Evolutionary conservation across 331 rosid genomes (phyloP), one percentile per base, ranked within the genome.

Genomic region (Acacia concinna): DNA sequence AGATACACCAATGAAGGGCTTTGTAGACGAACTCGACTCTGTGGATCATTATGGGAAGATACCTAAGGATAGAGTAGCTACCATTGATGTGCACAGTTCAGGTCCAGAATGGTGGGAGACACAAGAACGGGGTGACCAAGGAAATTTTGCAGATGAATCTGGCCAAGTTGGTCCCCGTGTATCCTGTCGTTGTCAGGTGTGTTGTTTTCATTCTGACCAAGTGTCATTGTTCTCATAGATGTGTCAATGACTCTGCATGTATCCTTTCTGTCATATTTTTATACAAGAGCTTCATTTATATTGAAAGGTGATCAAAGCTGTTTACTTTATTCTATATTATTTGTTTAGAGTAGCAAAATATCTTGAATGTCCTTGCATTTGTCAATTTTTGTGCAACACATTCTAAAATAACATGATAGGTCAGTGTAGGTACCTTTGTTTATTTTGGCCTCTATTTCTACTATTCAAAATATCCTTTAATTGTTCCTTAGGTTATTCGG

Each of bases 161-260:
- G 98, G 98, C 80, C 97, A 93, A 90, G 92, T 90, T 85, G 99
- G 99, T 84, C 99, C 99, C 43, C 85, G 89, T 83, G 87, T 87
- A 86, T 91, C 99, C 35, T 93, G 99, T 75, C 90, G 93, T 73
- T 93, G 98, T 72, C 99, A 96, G 94, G 99, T 96, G 52, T 27
- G 81, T 66, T 74, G 66, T 65, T 74, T 71, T 76, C 47, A 20
- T 72, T 35, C 32, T 47, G 77, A 54, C 46, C 38, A 56, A 31
- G 30, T 56, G 1, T 52, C 51, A 46, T 17, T 68, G 59, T 74
- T 43, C 79, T 52, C 56, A 31, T 46, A 43, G 14, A 51, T 15
- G 46, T 82, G 68, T 68, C 21, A 44, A 51, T 73, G 67, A 68
- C 68, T 71, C 15, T 38, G 44, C 66, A 75, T 13, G 73, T 75